Evolutionary conservation across 2,329 filamentous ascomycete genomes (phyloP).

Genomic region (Microdochium nivale): DNA sequence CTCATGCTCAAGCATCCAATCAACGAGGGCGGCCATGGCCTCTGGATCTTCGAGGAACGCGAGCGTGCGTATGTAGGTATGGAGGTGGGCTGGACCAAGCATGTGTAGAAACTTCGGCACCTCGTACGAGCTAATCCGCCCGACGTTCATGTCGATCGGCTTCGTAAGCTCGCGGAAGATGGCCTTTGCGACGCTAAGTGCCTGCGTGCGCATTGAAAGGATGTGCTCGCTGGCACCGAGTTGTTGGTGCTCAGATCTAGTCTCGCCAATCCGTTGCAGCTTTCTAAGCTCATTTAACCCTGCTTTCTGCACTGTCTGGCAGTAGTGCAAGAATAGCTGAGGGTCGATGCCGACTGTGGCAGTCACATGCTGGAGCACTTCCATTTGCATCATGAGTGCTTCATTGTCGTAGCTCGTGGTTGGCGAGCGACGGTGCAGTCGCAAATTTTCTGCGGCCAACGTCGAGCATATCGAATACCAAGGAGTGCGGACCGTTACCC

Average conservation of each 20-base stretch:
- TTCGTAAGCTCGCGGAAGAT: slow-evolving; percentile 16
- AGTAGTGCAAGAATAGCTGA: slow-evolving; percentile 25
- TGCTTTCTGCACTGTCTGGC: slow-evolving; percentile 22
- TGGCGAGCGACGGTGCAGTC: slow-evolving; percentile 14
- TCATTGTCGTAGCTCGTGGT: slow-evolving; percentile 17
- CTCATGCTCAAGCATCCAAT: slow-evolving; percentile 47
- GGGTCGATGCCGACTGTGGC: slow-evolving; percentile 20
- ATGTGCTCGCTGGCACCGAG: neutral
- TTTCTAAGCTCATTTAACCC: slow-evolving; percentile 9
- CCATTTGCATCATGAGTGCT: slow-evolving; percentile 22
- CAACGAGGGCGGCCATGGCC: slow-evolving; percentile 46
- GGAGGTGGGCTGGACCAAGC: slow-evolving; percentile 37
- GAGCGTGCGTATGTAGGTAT: slow-evolving; percentile 55
- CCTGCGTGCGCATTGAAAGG: neutral
- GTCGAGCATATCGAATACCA: slow-evolving; percentile 33
- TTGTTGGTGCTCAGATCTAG: neutral
- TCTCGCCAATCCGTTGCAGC: neutral
- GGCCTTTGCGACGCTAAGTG: neutral
- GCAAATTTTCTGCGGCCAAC: slow-evolving; percentile 24
- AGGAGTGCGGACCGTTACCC: slow-evolving; percentile 24
- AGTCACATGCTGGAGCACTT: slow-evolving; percentile 19
- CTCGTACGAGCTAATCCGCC: slow-evolving; percentile 9
- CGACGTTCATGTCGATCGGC: slow-evolving; percentile 9
- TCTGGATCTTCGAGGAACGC: slow-evolving; percentile 50
- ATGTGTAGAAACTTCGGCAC: slow-evolving; percentile 25